phyloP scores from a whole-genome alignment of 2,329 filamentous ascomycete species.

The Didymella pomorum region DNA sequence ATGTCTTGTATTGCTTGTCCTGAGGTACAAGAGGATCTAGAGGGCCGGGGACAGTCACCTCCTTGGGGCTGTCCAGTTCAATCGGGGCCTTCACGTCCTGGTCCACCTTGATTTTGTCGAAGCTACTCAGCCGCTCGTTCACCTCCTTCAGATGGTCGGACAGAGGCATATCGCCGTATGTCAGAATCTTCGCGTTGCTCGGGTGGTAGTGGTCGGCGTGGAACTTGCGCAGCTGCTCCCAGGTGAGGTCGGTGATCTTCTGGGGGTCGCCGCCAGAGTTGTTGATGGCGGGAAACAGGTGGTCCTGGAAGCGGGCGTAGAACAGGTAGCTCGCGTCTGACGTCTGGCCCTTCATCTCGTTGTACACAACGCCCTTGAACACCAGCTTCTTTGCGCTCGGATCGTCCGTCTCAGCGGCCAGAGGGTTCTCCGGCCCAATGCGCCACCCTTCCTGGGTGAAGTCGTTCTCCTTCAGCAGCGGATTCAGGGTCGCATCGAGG shows the following conservation, averaged over 20 bases:
- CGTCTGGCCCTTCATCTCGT: slow-evolving; percentile 99
- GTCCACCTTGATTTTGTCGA: slow-evolving; percentile 74
- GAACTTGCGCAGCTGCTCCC: slow-evolving; percentile 86
- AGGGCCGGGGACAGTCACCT: slow-evolving; percentile 79
- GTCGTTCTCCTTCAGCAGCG: slow-evolving; percentile 86
- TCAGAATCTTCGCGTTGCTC: slow-evolving; percentile 94
- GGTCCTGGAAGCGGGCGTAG: slow-evolving; percentile 94
- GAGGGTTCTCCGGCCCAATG: slow-evolving; percentile 87
- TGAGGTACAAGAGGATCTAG: slow-evolving; percentile 85
- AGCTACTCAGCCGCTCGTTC: slow-evolving; percentile 74
- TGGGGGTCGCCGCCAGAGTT: slow-evolving; percentile 97
- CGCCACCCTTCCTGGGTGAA: slow-evolving; percentile 98
- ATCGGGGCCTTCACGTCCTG: slow-evolving; percentile 79
- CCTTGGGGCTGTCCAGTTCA: slow-evolving; percentile 71
- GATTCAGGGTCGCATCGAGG: slow-evolving; percentile 90
- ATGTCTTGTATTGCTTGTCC: slow-evolving; percentile 92
- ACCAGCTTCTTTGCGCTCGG: slow-evolving; percentile 73
- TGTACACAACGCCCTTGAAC: slow-evolving; percentile 98
- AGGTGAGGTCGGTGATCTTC: slow-evolving; percentile 94
- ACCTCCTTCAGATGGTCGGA: slow-evolving; percentile 81
- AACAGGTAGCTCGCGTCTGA: slow-evolving; percentile 96
- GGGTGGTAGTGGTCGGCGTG: slow-evolving; percentile 95
- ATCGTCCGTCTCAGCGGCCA: slow-evolving; percentile 55
- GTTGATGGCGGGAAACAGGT: slow-evolving; percentile 92
- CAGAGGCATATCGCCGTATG: slow-evolving; percentile 92